phyloP scores from a whole-genome alignment of 1,284 basidiomycete genomes.

The Papiliotrema fonsecae region DNA sequence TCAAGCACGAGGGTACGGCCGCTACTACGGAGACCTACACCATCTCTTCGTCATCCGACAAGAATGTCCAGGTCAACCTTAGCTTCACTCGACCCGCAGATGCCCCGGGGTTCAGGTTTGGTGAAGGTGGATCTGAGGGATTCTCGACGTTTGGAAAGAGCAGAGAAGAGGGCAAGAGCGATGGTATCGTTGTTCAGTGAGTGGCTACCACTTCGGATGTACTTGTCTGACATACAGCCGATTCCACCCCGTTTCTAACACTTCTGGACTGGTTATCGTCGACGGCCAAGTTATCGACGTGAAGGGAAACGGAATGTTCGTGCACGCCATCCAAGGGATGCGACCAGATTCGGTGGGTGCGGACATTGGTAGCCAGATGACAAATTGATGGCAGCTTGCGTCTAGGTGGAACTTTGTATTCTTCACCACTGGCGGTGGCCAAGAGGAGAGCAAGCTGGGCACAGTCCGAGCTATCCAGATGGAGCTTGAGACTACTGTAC shows the following conservation, averaged over 20 bases:
- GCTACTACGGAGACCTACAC: constrained; percentile 65
- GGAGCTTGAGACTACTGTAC: constrained; percentile 82
- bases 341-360: constrained; percentile 72
- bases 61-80: constrained; percentile 75
- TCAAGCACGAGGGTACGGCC: constrained; percentile 64
- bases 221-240: constrained; percentile 47
- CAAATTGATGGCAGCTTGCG: constrained; percentile 56
- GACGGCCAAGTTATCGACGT: constrained; percentile 65
- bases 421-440: constrained; percentile 60
- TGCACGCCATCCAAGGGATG: constrained; percentile 98
- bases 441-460: constrained; percentile 57
- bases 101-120: constrained; percentile 88
- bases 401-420: constrained; percentile 92
- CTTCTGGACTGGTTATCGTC: constrained; percentile 66
- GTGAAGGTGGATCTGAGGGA: constrained; percentile 79
- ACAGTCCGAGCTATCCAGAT: constrained; percentile 84
- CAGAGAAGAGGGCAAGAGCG: constrained; percentile 53
- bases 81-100: constrained; percentile 63
- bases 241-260: constrained; percentile 76
- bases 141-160: constrained; percentile 84
- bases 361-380: background rate
- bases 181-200: constrained; percentile 79
- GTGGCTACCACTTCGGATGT: constrained; percentile 4
- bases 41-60: constrained; percentile 73
- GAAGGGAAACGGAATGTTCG: constrained; percentile 81